Conservation (phyloP, 345 rosid genomes). For the Eucalyptus sp. region DNA sequence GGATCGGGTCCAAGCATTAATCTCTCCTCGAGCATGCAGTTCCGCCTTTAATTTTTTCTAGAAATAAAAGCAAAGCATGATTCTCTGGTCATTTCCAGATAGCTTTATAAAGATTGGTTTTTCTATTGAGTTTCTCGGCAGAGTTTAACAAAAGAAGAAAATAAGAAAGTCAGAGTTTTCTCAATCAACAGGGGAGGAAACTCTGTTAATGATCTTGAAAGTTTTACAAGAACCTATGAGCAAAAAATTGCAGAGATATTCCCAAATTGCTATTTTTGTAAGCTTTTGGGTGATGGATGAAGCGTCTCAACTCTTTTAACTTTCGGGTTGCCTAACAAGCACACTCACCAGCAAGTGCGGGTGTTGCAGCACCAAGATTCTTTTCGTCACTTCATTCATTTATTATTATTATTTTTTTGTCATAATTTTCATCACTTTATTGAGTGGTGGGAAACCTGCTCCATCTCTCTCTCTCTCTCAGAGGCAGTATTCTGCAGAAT, state of each 20-base stretch:
- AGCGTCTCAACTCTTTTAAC: not conserved
- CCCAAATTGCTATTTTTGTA: not conserved
- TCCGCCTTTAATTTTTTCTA: not conserved
- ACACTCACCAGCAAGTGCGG: not conserved
- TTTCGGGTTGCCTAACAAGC: not conserved
- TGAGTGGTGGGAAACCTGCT: not conserved
- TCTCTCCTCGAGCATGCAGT: not conserved
- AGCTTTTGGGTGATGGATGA: not conserved
- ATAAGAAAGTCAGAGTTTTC: not conserved
- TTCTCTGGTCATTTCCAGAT: not conserved
- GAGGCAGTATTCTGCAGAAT: not conserved
- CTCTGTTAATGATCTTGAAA: not conserved
- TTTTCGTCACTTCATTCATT: not conserved
- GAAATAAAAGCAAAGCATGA: not conserved
- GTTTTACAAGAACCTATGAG: not conserved
- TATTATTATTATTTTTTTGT: no score
- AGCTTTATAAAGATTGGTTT: not conserved
- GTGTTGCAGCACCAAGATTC: not conserved
- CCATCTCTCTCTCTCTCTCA: not conserved
- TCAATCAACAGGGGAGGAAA: not conserved
- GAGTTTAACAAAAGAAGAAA: not conserved
- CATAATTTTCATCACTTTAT: not conserved
- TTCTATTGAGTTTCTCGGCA: not conserved
- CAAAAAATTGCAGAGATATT: not conserved
- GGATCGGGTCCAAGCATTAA: not conserved